Conservation (phyloP, 2,329 filamentous ascomycete genomes). For the Fusarium buharicum region DNA sequence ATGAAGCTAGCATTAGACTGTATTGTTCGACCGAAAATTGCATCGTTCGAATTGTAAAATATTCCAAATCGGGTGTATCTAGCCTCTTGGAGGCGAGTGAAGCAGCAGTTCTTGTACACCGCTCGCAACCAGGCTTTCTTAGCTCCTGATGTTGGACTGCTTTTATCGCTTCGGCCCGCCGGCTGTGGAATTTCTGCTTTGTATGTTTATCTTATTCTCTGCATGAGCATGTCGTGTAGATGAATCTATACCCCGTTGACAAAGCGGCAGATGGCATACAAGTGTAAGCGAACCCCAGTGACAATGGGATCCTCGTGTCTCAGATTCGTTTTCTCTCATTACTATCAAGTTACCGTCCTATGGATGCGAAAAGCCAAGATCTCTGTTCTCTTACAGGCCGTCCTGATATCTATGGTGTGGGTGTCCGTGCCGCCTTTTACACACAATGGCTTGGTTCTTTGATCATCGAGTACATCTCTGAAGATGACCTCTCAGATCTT, state of each 20-base stretch:
- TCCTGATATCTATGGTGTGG: conserved; percentile 51
- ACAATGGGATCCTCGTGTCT: not conserved
- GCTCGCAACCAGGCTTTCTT: conserved; percentile 6
- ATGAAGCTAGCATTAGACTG: not conserved
- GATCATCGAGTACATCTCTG: conserved; percentile 48
- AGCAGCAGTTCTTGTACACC: conserved; percentile 14
- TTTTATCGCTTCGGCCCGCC: conserved; percentile 17
- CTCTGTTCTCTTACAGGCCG: conserved; percentile 44
- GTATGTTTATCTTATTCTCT: conserved; percentile 1
- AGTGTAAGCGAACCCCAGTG: conserved; percentile 35
- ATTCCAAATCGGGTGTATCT: not conserved
- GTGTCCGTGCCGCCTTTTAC: conserved; percentile 51
- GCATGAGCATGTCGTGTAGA: conserved; percentile 1
- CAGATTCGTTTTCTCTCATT: not conserved
- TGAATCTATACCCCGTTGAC: not conserved
- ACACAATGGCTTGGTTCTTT: conserved; percentile 51
- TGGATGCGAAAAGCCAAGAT: conserved; percentile 3
- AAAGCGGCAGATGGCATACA: conserved; percentile 28
- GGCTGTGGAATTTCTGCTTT: conserved; percentile 16
- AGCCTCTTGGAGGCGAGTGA: not conserved
- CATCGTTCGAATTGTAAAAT: too few species aligned
- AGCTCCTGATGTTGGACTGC: conserved; percentile 15
- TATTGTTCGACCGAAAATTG: not conserved
- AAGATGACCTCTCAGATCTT: conserved; percentile 44
- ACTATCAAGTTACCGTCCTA: not conserved